Conservation (phyloP, 352 stramenopile species). For the Peronospora tabacina region DNA sequence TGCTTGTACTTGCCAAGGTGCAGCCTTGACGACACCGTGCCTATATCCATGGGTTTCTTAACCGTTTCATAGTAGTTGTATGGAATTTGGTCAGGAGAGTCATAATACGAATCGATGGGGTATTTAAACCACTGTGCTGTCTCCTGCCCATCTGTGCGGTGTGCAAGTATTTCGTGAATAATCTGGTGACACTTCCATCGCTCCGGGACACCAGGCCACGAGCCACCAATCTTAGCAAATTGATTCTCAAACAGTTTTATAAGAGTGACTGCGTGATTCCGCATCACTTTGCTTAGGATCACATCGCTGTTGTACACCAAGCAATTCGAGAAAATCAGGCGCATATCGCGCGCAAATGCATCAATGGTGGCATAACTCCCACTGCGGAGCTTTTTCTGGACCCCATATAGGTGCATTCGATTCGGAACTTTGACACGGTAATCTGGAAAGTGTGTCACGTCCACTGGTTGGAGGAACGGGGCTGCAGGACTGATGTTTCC, state of each 20-base stretch:
- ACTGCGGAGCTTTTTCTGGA: conserved; percentile 77
- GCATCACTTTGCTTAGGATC: conserved; percentile 74
- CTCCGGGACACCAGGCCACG: conserved; percentile 58
- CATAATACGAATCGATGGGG: conserved; percentile 76
- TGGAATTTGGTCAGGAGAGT: conserved; percentile 73
- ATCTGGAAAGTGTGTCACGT: conserved; percentile 75
- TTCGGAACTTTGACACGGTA: conserved; percentile 80
- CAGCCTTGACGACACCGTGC: conserved; percentile 62
- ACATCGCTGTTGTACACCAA: conserved; percentile 86
- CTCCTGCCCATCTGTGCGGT: conserved; percentile 67
- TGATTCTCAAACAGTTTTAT: conserved; percentile 78
- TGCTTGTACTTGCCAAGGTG: conserved; percentile 65
- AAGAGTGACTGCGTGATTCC: conserved; percentile 72
- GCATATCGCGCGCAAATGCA: conserved; percentile 71
- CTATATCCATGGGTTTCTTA: conserved; percentile 75
- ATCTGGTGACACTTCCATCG: conserved; percentile 83
- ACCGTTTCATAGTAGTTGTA: conserved; percentile 81
- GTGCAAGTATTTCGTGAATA: conserved; percentile 63
- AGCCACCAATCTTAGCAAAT: conserved; percentile 59
- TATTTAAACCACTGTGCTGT: conserved; percentile 87
- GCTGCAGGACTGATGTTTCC: conserved; percentile 56
- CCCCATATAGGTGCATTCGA: conserved; percentile 79
- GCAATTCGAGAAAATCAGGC: conserved; percentile 84
- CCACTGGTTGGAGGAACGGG: conserved; percentile 76
- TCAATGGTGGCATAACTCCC: conserved; percentile 56